phyloP scores from a whole-genome alignment of 2,329 filamentous ascomycete species.

The Polychaeton citri region DNA sequence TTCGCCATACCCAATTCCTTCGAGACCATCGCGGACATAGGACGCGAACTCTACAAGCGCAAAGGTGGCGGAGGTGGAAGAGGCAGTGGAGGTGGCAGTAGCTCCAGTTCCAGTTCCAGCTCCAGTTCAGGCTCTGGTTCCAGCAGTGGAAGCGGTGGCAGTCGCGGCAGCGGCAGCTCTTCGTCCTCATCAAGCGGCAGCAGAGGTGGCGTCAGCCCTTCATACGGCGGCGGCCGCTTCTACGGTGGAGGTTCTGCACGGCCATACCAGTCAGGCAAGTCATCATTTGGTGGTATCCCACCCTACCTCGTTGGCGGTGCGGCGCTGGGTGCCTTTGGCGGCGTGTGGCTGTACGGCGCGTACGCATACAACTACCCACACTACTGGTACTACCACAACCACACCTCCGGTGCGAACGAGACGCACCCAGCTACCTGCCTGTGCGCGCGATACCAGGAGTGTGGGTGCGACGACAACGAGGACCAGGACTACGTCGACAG shows the following conservation, averaged over 20 bases:
- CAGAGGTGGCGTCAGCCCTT: constrained; percentile 5
- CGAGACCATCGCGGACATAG: constrained; percentile 20
- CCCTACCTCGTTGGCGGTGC: constrained; percentile 40
- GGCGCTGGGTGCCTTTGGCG: constrained; percentile 44
- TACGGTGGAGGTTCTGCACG: constrained; percentile 52
- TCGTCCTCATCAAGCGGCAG: constrained; percentile 47
- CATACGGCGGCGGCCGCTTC: constrained; percentile 48
- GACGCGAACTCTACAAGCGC: constrained; percentile 28
- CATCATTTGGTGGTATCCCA: constrained; percentile 38
- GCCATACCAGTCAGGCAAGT: constrained; percentile 47
- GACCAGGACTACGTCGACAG: constrained; percentile 47
- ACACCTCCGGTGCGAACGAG: constrained; percentile 39
- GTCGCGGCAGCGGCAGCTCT: constrained; percentile 34
- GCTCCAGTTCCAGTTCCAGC: constrained; percentile 8
- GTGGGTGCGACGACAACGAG: constrained; percentile 57
- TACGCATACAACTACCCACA: constrained; percentile 49
- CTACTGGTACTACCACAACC: constrained; percentile 40
- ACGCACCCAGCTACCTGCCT: constrained; percentile 48
- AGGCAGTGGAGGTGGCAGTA: constrained; percentile 15
- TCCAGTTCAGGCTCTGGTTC: constrained; percentile 8
- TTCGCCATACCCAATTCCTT: constrained; percentile 17
- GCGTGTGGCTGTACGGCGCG: constrained; percentile 49
- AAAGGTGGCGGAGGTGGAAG: constrained; percentile 35
- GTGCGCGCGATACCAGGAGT: constrained; percentile 44
- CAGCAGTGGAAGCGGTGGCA: constrained; percentile 9